A percentile compares a stretch with the other conserved stretches of the same genome.
These are phyloP conservation scores for Thermochaetoides thermophila DNA, from an alignment of 495 filamentous ascomycete genomes.

Conservation along the genomic window DNA sequence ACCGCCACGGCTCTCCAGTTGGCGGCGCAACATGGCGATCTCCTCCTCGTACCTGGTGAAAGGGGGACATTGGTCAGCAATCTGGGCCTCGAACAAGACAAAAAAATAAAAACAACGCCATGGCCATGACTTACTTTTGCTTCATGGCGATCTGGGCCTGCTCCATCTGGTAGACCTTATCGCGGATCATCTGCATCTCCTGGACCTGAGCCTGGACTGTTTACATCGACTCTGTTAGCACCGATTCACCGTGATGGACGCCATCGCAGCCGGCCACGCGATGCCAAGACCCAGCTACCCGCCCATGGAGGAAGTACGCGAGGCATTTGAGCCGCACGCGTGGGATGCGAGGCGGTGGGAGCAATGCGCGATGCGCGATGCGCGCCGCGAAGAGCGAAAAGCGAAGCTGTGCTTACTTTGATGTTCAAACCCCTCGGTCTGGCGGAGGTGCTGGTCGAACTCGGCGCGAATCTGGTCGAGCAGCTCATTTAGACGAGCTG, in stretches of 20 bases:
- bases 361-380: no score
- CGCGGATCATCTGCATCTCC: conserved; percentile 83
- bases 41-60: conserved; percentile 77
- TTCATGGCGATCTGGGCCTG: conserved; percentile 76
- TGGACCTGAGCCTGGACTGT: conserved; percentile 73
- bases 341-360: no score
- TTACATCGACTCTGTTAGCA: conserved; percentile 4
- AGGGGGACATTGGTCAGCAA: background rate
- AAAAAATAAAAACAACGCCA: no score
- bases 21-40: conserved; percentile 65
- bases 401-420: conserved; percentile 52
- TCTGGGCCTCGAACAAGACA: background rate
- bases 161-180: conserved; percentile 83
- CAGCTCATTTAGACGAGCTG: conserved; percentile 65
- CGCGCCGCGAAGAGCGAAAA: background rate
- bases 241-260: no score
- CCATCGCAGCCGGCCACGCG: conserved; percentile 2
- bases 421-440: conserved; percentile 71
- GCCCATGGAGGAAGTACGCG: background rate
- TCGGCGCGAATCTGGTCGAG: conserved; percentile 80
- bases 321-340: no score
- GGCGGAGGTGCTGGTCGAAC: conserved; percentile 67
- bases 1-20: conserved; percentile 74
- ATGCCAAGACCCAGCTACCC: conserved; percentile 1
- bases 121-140: conserved; percentile 52